Evolutionary conservation across 257 asterid species (phyloP), one percentile per base, ranked within the genome.

Genomic region (Petunia axillaris): DNA sequence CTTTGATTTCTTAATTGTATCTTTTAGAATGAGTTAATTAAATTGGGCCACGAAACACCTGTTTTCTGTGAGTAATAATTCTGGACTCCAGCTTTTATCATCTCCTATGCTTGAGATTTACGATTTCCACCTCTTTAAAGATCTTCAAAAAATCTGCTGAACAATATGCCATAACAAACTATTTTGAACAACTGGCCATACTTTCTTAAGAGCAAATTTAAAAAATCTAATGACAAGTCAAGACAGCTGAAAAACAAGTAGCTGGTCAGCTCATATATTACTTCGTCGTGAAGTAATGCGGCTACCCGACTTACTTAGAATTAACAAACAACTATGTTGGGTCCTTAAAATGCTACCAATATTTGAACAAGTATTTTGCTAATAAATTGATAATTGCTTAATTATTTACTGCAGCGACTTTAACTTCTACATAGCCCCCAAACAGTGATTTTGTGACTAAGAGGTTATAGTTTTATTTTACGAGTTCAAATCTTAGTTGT

Each of bases 221-320:
- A 48, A 48, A 50, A 11, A 1, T 35, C 13, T 2, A 36, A 9
- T 70, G 46, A 50, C 78, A 73, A 73, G 35, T 50, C 35, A 71
- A 35, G 14, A 50, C 25, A 48, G 46, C 54, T 46, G 44, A 70
- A 63, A 48, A 11, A 73, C 62, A 50, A 50, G 62, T 71, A 5
- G 78, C 5, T 71, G 60, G 60, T 37, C 68, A 63, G 44, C 4
- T 63, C 16, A 63, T 71, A n/a, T 13, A 71, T 43, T 2, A 37
- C 60, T 35, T 71, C 44, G 43, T 71, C 50, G 25, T 50, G 62
- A 50, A 48, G 77, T 25, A 48, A 73, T 36, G 50, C n/a, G 77
- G 62, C 79, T 48, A 53, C 78, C 79, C 55, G 60, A 50, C 70
- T 36, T 15, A 37, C 70, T 25, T 25, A 63, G 5, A 15, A 63